Evolutionary conservation across 177 flowering plant genomes (phyloP).

Genomic region (Tripterygium wilfordii): DNA sequence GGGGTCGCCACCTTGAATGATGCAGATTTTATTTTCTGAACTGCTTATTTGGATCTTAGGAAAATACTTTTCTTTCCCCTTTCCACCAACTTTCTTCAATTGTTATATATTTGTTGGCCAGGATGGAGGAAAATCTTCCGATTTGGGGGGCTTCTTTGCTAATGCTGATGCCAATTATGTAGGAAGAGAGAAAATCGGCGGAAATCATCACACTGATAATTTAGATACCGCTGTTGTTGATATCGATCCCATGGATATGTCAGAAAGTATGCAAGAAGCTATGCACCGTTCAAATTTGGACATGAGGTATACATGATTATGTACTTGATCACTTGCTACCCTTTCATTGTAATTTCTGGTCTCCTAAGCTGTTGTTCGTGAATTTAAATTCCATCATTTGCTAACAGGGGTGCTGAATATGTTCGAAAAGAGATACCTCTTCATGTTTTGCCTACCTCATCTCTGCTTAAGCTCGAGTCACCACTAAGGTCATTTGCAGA

Average conservation of each 20-base stretch:
- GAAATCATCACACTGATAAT: constrained; percentile 23
- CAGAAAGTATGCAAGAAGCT: constrained; percentile 96
- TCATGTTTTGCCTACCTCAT: constrained; percentile 61
- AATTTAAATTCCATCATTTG: too few species aligned
- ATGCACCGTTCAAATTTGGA: constrained; percentile 94
- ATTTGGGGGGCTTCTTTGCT: constrained; percentile 61
- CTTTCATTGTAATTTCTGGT: too few species aligned
- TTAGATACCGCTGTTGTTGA: constrained; percentile 29
- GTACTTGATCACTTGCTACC: too few species aligned
- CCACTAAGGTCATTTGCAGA: constrained; percentile 73
- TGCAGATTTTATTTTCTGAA: too few species aligned
- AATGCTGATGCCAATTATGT: constrained; percentile 64
- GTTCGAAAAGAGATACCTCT: constrained; percentile 88
- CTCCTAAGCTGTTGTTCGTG: too few species aligned
- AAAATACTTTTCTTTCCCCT: too few species aligned
- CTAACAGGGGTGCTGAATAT: constrained; percentile 83
- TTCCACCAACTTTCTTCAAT: not conserved
- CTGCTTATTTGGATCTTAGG: too few species aligned
- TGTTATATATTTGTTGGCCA: constrained; percentile 18
- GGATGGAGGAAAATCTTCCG: constrained; percentile 62
- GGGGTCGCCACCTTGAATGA: too few species aligned
- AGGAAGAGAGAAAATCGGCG: constrained; percentile 44
- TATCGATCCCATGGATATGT: constrained; percentile 84
- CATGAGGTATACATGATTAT: constrained; percentile 68
- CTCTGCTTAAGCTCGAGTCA: constrained; percentile 62